phyloP scores from a whole-genome alignment of 2,329 filamentous ascomycete genomes.

The Dactylonectria estremocensis region DNA sequence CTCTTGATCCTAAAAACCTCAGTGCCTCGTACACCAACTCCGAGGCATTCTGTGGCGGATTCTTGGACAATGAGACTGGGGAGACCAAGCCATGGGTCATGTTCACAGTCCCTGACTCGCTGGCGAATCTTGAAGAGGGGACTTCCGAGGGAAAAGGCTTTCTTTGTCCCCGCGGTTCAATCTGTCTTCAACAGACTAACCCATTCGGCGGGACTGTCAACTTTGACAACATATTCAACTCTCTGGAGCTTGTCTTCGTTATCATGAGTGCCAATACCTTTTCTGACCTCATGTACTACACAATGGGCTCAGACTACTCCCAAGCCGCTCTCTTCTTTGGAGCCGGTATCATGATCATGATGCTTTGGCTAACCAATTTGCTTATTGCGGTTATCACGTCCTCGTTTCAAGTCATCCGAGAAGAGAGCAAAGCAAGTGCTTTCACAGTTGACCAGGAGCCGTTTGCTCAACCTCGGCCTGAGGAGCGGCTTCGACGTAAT shows the following conservation, averaged over 20 bases:
- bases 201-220: constrained; percentile 90
- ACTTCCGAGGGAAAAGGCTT: constrained; percentile 81
- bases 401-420: constrained; percentile 97
- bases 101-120: constrained; percentile 55
- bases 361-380: constrained; percentile 96
- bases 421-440: constrained; percentile 94
- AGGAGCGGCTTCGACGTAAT: constrained; percentile 57
- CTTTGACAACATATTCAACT: constrained; percentile 95
- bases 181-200: constrained; percentile 84
- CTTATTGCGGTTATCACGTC: constrained; percentile 97
- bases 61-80: constrained; percentile 74
- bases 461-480: constrained; percentile 54
- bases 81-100: constrained; percentile 77
- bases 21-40: constrained; percentile 72
- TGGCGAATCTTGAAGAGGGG: constrained; percentile 66
- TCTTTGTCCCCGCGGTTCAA: constrained; percentile 86
- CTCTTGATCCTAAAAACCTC: constrained; percentile 68
- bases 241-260: constrained; percentile 94
- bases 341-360: constrained; percentile 88
- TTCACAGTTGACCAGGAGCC: constrained; percentile 83
- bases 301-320: constrained; percentile 92
- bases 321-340: constrained; percentile 85
- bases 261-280: constrained; percentile 99
- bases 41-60: constrained; percentile 89
- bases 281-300: constrained; percentile 93